Evolutionary conservation across 2,329 filamentous ascomycete genomes (phyloP).

Genomic region (Diaporthe humulicola): DNA sequence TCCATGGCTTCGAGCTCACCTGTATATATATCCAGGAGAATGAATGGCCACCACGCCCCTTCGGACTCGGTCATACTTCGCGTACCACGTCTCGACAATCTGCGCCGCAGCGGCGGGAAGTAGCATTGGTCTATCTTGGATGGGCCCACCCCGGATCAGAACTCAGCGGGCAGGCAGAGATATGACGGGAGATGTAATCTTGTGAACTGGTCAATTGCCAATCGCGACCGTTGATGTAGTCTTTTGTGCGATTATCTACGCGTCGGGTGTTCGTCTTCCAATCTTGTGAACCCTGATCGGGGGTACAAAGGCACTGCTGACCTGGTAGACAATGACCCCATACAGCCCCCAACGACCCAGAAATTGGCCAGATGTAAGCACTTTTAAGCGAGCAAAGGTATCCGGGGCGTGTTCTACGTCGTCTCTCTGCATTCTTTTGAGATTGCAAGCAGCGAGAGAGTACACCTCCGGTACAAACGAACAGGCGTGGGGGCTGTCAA

Average conservation of each 20-base stretch:
- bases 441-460: not conserved
- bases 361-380: no score
- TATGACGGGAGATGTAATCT: not conserved
- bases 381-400: no score
- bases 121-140: not conserved
- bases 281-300: not conserved
- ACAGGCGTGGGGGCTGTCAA: not conserved
- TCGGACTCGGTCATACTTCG: accelerated
- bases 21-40: not conserved
- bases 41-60: accelerated
- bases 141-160: not conserved
- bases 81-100: not conserved
- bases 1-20: no score
- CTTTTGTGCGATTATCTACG: not conserved
- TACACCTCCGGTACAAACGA: not conserved
- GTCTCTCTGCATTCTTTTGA: not conserved
- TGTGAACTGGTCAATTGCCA: not conserved
- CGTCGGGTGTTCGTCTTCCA: not conserved
- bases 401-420: not conserved
- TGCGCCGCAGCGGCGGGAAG: not conserved
- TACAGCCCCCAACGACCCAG: no score
- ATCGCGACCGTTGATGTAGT: not conserved
- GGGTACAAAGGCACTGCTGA: not conserved
- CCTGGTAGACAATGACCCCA: not conserved
- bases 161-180: not conserved